Percentiles rank a stretch among this genome's conserved stretches.
Conservation (phyloP, 2,329 filamentous ascomycete species). For the Fusarium haematococcum region DNA sequence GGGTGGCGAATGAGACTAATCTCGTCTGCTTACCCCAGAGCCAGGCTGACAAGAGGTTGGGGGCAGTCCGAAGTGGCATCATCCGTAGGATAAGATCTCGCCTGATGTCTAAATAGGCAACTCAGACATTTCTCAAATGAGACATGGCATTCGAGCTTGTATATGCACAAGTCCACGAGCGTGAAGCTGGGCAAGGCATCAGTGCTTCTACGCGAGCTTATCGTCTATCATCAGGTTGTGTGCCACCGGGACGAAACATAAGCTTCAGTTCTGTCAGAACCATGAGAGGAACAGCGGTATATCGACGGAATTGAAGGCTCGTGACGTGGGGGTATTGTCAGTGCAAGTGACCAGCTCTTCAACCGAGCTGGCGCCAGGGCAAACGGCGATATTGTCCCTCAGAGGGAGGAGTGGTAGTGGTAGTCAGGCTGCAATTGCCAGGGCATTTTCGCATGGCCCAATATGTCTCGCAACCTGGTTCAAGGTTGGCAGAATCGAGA, state of each 20-base stretch:
- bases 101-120: neutral
- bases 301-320: neutral
- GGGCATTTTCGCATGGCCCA: neutral
- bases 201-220: neutral
- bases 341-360: too few relatives aligned
- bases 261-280: neutral
- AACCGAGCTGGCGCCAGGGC: too few relatives aligned
- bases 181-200: neutral
- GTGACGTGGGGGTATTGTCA: too few relatives aligned
- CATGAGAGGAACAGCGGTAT: neutral
- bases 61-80: neutral
- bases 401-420: too few relatives aligned
- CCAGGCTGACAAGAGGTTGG: neutral
- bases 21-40: neutral
- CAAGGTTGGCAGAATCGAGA: neutral
- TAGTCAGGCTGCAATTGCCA: neutral
- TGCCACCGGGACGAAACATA: neutral
- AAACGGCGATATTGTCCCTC: too few relatives aligned
- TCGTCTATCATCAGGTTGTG: neutral
- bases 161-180: neutral
- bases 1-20: neutral
- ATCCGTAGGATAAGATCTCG: neutral
- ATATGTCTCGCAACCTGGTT: neutral
- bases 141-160: neutral
- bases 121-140: neutral